phyloP scores from a whole-genome alignment of 306 rosid genomes.

The Neltuma alba region DNA sequence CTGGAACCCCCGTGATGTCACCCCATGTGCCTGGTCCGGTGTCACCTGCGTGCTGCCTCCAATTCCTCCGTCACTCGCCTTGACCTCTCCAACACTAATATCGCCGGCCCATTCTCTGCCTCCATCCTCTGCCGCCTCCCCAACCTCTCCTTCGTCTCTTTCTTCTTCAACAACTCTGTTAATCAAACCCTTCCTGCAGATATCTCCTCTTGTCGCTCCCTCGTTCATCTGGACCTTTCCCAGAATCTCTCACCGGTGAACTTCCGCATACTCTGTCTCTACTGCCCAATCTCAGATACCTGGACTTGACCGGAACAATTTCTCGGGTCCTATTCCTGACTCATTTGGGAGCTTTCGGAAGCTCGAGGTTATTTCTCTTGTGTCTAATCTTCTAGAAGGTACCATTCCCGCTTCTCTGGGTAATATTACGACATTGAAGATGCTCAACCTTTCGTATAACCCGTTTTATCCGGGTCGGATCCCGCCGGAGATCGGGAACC shows the following conservation, averaged over 20 bases:
- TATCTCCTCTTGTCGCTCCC: constrained; percentile 51
- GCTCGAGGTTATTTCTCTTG: constrained; percentile 70
- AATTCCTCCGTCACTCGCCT: constrained; percentile 50
- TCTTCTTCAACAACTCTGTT: constrained; percentile 80
- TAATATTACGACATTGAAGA: constrained; percentile 56
- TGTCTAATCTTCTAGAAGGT: constrained; percentile 65
- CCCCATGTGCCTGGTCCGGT: constrained; percentile 81
- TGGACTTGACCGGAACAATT: constrained; percentile 83
- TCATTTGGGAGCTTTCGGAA: constrained; percentile 59
- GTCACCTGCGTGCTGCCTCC: constrained; percentile 43
- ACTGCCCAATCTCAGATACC: constrained; percentile 55
- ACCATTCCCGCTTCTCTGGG: constrained; percentile 64
- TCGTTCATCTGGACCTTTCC: constrained; percentile 71
- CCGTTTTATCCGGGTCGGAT: constrained; percentile 78
- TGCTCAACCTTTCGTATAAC: constrained; percentile 88
- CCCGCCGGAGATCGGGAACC: constrained; percentile 73
- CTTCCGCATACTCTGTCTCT: constrained; percentile 59
- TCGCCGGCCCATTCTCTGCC: constrained; percentile 63
- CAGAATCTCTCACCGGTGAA: constrained; percentile 78
- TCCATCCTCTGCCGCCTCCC: constrained; percentile 66
- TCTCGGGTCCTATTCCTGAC: constrained; percentile 70
- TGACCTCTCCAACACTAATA: constrained; percentile 64
- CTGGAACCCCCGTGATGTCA: constrained; percentile 63
- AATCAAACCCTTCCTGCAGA: constrained; percentile 60
- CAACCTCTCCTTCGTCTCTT: constrained; percentile 55